A percentile compares a stretch with the other conserved stretches of the same genome.
These are phyloP conservation scores for Baudoinia panamericana DNA, from an alignment of 495 filamentous ascomycete species.

Conservation along the genomic window DNA sequence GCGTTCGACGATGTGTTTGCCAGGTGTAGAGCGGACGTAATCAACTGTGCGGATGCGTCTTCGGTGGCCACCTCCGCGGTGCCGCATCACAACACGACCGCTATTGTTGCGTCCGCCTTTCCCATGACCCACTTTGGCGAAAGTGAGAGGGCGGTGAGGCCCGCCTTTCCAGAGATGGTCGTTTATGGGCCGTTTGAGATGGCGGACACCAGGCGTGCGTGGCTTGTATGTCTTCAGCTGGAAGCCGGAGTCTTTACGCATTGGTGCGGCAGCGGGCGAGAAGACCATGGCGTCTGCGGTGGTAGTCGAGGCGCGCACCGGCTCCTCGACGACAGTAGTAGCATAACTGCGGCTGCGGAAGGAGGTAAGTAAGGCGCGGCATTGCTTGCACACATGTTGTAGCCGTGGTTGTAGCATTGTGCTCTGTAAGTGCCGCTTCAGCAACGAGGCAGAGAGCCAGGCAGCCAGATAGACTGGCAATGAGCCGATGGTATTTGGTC, in stretches of 20 bases:
- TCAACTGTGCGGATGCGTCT: conserved; percentile 83
- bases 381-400: conserved; percentile 15
- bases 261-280: conserved; percentile 18
- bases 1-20: conserved; percentile 74
- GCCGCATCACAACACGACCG: conserved; percentile 72
- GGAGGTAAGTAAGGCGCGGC: conserved; percentile 28
- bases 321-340: conserved; percentile 34
- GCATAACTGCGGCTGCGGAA: conserved; percentile 44
- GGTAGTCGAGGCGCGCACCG: conserved; percentile 11
- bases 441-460: not conserved
- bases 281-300: conserved; percentile 27
- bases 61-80: conserved; percentile 83
- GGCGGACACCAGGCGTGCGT: conserved; percentile 83
- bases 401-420: conserved; percentile 20
- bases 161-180: conserved; percentile 93
- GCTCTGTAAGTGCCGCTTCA: not conserved
- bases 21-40: conserved; percentile 60
- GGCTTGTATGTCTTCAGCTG: conserved; percentile 79
- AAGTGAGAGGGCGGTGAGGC: conserved; percentile 69
- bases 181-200: conserved; percentile 81
- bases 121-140: conserved; percentile 74
- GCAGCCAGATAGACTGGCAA: not conserved
- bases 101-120: conserved; percentile 87
- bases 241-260: conserved; percentile 30
- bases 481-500: not conserved